These are phyloP conservation scores for Prinsepia uniflora DNA, from an alignment of 306 rosid species.

Conservation along the genomic window DNA sequence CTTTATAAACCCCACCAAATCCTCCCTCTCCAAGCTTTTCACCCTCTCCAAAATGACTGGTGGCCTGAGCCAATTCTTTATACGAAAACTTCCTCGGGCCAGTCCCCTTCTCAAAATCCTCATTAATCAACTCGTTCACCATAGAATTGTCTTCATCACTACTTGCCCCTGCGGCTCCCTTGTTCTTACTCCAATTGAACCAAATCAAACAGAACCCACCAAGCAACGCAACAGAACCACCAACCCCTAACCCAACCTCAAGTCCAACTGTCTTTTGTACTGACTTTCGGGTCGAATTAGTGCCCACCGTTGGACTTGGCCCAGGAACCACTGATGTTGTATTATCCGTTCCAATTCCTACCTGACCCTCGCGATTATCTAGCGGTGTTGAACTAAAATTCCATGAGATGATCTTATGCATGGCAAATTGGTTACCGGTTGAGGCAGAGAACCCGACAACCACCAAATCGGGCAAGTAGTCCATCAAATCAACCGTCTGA, in stretches of 20 bases:
- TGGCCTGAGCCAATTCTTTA: background rate
- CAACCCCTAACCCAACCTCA: background rate
- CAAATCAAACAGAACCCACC: too few relatives aligned
- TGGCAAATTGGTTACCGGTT: background rate
- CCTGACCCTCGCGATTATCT: too few relatives aligned
- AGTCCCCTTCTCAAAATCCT: background rate
- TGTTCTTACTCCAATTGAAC: background rate
- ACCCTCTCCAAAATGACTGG: background rate
- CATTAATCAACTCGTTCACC: background rate
- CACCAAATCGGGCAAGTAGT: background rate
- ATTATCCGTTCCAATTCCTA: too few relatives aligned
- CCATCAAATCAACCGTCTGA: background rate
- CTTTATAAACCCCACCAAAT: background rate
- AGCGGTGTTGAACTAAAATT: background rate
- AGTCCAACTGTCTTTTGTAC: too few relatives aligned
- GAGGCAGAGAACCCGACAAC: background rate
- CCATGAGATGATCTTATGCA: slow-evolving; percentile 16
- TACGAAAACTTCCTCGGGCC: slow-evolving; percentile 8
- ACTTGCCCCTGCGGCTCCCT: too few relatives aligned
- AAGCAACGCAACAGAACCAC: background rate
- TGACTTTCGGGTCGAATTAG: too few relatives aligned
- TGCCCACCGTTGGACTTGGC: too few relatives aligned
- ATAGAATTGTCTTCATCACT: too few relatives aligned
- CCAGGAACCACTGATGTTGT: too few relatives aligned
- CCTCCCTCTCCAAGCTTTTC: slow-evolving; percentile 15